Percentiles rank a stretch among this genome's conserved stretches.
These are phyloP conservation scores for Sporisorium iseilematis-ciliati DNA, from an alignment of 1,284 basidiomycete species.

Conservation along the genomic window DNA sequence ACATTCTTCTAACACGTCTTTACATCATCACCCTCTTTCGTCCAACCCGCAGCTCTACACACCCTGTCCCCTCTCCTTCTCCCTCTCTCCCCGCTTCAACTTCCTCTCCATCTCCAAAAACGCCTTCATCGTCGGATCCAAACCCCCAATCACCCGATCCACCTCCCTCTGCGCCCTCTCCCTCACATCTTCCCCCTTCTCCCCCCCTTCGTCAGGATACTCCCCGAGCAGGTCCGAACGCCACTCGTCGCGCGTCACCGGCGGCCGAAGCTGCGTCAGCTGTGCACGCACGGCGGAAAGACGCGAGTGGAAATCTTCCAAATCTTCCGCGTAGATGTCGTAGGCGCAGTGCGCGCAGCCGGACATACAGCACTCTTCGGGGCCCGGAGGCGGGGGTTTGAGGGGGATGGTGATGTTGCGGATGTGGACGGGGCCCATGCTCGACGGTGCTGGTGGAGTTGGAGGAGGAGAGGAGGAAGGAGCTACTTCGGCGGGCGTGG, in stretches of 20 bases:
- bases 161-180: slow-evolving; percentile 52
- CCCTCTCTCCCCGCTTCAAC: slow-evolving; percentile 54
- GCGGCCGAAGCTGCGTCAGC: slow-evolving; percentile 74
- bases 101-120: slow-evolving; percentile 66
- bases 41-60: too few species aligned
- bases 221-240: slow-evolving; percentile 71
- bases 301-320: slow-evolving; percentile 77
- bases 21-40: too few species aligned
- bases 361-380: slow-evolving; percentile 85
- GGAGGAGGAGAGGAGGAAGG: not conserved
- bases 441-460: slow-evolving; percentile 4
- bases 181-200: slow-evolving; percentile 20
- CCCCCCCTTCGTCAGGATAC: slow-evolving; percentile 66
- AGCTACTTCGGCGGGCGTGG: slow-evolving; percentile 23
- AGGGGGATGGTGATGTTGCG: slow-evolving; percentile 55
- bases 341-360: slow-evolving; percentile 90
- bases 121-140: slow-evolving; percentile 65
- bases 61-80: slow-evolving; percentile 18
- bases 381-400: slow-evolving; percentile 64
- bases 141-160: slow-evolving; percentile 43
- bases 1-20: too few species aligned
- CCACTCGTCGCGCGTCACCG: slow-evolving; percentile 76
- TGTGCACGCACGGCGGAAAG: slow-evolving; percentile 74
- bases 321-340: slow-evolving; percentile 83
- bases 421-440: slow-evolving; percentile 28